Base-by-base conservation (phyloP, 164 flowering plant genomes). In the Piper longum region DNA sequence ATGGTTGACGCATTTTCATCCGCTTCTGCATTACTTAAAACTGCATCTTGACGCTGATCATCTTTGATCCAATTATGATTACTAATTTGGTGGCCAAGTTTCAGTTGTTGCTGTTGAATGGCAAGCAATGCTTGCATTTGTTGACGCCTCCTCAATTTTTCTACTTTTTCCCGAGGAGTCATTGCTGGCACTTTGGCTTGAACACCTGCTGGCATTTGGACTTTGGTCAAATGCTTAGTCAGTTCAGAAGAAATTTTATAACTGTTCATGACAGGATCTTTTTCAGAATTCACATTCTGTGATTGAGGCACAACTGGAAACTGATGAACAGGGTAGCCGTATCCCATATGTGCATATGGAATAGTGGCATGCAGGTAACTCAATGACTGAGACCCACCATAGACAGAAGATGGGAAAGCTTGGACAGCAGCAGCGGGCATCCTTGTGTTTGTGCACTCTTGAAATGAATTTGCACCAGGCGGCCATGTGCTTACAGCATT, bases 151-250 rank as follows among this genome's bases (percentile, higher is more conserved):
- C 93, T 82, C 48, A 91, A 64, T 52, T 91, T 91, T 71, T 91
- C 95, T 67, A 88, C 82, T 73, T 91, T 91, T 68, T 86, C 98
- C 66, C 74, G 87, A 59, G 96, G 98, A 43, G 98, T 86, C 98
- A 91, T 86, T 42, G 77, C 64, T 62, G 57, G 60, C 64, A 81
- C 67, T 58, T 71, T 78, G 44, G 66, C 62, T 16, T 72, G 57
- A 59, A 75, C 56, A 57, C 75, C 75, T 5, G 66, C 61, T 41
- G 70, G 44, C 48, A 71, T 77, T 67, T 73, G 69, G 41, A 56
- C n/a, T 45, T 62, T 61, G 60, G 64, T 64, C 18, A 40, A 71
- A 61, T 70, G 54, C 72, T 60, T 71, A 12, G 41, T 40, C 42
- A 71, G 60, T 58, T 63, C 70, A 11, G 73, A 77, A 59, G 79